Conservation (phyloP, 2,329 filamentous ascomycete genomes). For the Catunica adiposa region DNA sequence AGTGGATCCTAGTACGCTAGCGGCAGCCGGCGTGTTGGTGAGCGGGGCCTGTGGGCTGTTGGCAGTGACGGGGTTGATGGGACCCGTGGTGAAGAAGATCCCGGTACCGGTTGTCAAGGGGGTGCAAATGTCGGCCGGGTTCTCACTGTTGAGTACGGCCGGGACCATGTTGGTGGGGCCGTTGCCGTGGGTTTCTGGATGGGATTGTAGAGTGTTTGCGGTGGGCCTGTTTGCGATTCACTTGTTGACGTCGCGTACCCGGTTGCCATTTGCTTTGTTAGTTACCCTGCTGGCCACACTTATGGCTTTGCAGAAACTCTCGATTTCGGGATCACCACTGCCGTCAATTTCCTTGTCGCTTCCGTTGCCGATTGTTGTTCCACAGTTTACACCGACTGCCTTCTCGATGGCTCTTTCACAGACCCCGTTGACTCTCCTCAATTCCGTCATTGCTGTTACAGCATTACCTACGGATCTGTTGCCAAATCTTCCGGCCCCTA, state of each 20-base stretch:
- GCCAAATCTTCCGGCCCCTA: conserved; percentile 48
- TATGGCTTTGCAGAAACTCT: conserved; percentile 29
- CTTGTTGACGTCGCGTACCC: conserved; percentile 47
- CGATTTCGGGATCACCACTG: conserved; percentile 26
- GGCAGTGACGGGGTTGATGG: conserved; percentile 62
- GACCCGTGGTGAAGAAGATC: conserved; percentile 54
- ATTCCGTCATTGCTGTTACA: conserved; percentile 77
- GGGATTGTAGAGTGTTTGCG: conserved; percentile 68
- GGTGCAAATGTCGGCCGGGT: conserved; percentile 81
- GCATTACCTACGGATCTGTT: conserved; percentile 65
- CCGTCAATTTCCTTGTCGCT: background rate
- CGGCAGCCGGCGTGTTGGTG: conserved; percentile 63
- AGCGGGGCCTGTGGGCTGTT: conserved; percentile 57
- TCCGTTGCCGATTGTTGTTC: conserved; percentile 17
- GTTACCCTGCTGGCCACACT: conserved; percentile 54
- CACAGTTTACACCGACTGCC: conserved; percentile 27
- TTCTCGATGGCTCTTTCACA: conserved; percentile 60
- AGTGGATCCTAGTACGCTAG: conserved; percentile 23
- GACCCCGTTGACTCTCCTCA: conserved; percentile 77
- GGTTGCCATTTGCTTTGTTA: conserved; percentile 62
- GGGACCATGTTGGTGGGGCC: conserved; percentile 36
- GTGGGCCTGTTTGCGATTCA: conserved; percentile 57
- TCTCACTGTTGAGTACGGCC: conserved; percentile 66
- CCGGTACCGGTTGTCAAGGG: conserved; percentile 84
- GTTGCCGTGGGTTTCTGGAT: conserved; percentile 45